These are phyloP conservation scores for Coemansia sp. DNA, from an alignment of 192 early-diverging fungal species.

Conservation along the genomic window DNA sequence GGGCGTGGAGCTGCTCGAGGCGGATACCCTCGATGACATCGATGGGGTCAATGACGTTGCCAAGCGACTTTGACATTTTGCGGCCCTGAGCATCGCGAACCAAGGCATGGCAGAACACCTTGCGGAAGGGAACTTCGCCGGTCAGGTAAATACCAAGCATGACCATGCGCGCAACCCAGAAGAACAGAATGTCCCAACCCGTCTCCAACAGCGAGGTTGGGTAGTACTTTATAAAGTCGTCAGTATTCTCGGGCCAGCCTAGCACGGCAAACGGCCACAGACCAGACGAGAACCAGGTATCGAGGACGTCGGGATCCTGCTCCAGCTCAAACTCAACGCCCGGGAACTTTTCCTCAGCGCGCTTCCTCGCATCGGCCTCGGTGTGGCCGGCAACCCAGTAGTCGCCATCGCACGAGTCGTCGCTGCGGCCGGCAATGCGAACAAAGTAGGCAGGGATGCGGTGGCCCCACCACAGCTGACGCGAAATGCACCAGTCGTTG, in stretches of 20 bases:
- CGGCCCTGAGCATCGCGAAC: slow-evolving; percentile 97
- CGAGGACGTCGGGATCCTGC: slow-evolving; percentile 97
- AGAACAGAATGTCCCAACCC: slow-evolving; percentile 99
- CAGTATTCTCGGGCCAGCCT: slow-evolving; percentile 94
- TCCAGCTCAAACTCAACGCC: slow-evolving; percentile 80
- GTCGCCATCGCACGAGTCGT: slow-evolving; percentile 62
- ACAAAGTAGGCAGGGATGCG: slow-evolving; percentile 96
- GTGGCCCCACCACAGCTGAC: slow-evolving; percentile 99
- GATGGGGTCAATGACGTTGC: slow-evolving; percentile 98
- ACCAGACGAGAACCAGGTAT: slow-evolving; percentile 99
- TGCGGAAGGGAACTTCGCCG: slow-evolving; percentile 92
- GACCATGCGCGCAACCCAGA: slow-evolving; percentile 99
- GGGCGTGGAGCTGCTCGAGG: slow-evolving; percentile 76
- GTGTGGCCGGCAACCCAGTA: slow-evolving; percentile 90
- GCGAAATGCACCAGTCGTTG: slow-evolving; percentile 98
- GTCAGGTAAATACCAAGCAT: slow-evolving; percentile 98
- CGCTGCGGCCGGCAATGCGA: slow-evolving; percentile 67
- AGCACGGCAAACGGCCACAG: slow-evolving; percentile 98
- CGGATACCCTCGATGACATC: slow-evolving; percentile 95
- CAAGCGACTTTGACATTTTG: slow-evolving; percentile 97
- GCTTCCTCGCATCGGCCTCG: slow-evolving; percentile 73
- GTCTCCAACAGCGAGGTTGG: slow-evolving; percentile 94
- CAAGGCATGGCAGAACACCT: slow-evolving; percentile 98
- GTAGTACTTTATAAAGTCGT: slow-evolving; percentile 85
- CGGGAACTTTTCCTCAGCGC: slow-evolving; percentile 82